Base-by-base conservation (phyloP, 306 rosid species). In the Casuarina cunninghamiana region DNA sequence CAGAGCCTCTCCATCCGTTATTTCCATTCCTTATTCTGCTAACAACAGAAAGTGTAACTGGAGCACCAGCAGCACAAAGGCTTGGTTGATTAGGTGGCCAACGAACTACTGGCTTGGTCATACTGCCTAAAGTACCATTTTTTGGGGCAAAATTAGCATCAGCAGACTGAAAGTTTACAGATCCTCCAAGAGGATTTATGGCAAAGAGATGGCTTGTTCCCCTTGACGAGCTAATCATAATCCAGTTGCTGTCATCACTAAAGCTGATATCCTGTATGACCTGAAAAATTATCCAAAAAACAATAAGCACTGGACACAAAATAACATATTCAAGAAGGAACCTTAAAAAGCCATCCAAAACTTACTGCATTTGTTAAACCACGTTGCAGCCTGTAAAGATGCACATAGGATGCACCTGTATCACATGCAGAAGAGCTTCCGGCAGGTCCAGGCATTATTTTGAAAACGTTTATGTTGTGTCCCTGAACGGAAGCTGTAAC, bases 171-270 rank as follows among this genome's bases (percentile, higher is more conserved):
- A 89, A 76, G 83, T 91, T 84, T 60, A 84, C 87, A 13, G 87
- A 70, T 84, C 96, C 99, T 70, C 98, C 98, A 74, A 79, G 79
- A 82, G 98, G 97, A 87, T 91, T 96, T 83, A 96, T 89, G 43
- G 99, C 91, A 89, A 93, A 96, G 55, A 96, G 79, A 85, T 96
- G 99, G 87, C 88, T 86, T 35, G 99, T 96, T 65, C 99, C 99
- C 87, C 98, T 87, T 53, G 97, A 96, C 73, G 99, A 96, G 83
- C 98, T 93, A 78, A 96, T 90, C 97, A 96, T 87, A 82, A 96
- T 91, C 99, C 99, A 96, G 87, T 86, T 93, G 90, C 99, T 96
- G 87, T 93, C 99, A 21, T 83, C 80, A 73, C 99, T 93, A 78
- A 96, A 96, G 87, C 96, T 96, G 46, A 96, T 91, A 82, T 96